Base-by-base conservation (phyloP, 441 rosid genomes). In the Corymbia citriodora region DNA sequence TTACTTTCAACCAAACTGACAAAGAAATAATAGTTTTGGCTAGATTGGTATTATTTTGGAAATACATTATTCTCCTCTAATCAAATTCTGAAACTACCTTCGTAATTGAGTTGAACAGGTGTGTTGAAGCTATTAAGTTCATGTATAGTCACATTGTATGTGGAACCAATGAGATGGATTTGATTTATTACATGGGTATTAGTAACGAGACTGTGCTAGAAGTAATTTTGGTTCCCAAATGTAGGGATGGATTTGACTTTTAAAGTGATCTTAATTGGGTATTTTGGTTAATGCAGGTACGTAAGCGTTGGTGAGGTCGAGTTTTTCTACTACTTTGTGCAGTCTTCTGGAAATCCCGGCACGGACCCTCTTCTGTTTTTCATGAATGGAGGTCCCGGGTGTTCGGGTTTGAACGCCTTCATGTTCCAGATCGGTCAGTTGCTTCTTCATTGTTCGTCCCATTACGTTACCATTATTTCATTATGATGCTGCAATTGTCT, bases 341-440 rank as follows among this genome's bases (percentile, higher is more conserved):
- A 87, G 27, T 91, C 92, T 27, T 70, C 89, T 13, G 85, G 90
- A 5, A 89, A 86, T 18, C 92, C 92, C 10, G 29, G 17, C 21
- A 57, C 48, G 12, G 92, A 91, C 50, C 92, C 92, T 48, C 45
- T 91, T n/a, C 33, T 91, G 57, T 53, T 91, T 89, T 91, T 87
- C 53, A 10, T 87, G 29, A 52, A 89, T 57, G 91, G 90, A 19
- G 92, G 92, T 40, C 92, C 92, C 7, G 91, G 90, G 11, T 91
- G 92, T 54, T 90, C 92, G 7, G 92, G 90, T 27, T 88, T 90
- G 72, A 91, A 90, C 9, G 92, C 57, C 21, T 88, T 91, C 68
- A 72, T 91, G 63, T 90, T 63, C 87, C 91, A 91, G 88, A 86
- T 89, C 11, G 92, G 91, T 91, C 57, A 54, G 89, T 16, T 63